phyloP scores from a whole-genome alignment of 2,329 filamentous ascomycete species.

The Ophiostoma sp. region DNA sequence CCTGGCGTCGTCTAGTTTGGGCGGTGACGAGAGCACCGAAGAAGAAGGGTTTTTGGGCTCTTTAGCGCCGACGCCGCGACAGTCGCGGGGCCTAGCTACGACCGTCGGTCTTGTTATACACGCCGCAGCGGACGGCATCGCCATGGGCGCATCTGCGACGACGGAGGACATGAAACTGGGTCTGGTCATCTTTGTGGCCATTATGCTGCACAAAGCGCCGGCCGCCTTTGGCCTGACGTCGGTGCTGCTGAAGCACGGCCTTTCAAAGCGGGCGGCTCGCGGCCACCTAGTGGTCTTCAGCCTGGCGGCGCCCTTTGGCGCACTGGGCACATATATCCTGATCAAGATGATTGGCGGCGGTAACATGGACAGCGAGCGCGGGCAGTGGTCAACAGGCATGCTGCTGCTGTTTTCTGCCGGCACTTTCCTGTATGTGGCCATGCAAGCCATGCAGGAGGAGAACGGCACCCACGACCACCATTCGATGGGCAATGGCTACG shows the following conservation, averaged over 20 bases:
- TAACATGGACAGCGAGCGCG: constrained; percentile 51
- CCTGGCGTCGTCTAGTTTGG: constrained; percentile 46
- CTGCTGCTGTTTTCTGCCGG: constrained; percentile 90
- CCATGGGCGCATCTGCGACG: constrained; percentile 83
- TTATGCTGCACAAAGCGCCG: constrained; percentile 96
- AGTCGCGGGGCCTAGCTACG: constrained; percentile 65
- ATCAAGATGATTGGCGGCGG: constrained; percentile 65
- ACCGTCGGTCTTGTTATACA: constrained; percentile 95
- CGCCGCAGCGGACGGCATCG: constrained; percentile 89
- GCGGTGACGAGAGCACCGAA: constrained; percentile 32
- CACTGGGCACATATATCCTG: constrained; percentile 74
- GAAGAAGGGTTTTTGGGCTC: constrained; percentile 56
- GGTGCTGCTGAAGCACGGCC: constrained; percentile 80
- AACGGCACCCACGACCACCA: constrained; percentile 48
- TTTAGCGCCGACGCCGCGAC: constrained; percentile 52
- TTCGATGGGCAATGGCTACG: constrained; percentile 47
- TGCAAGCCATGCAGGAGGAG: constrained; percentile 95
- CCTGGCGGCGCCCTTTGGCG: constrained; percentile 80
- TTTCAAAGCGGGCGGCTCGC: constrained; percentile 78
- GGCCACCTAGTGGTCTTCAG: constrained; percentile 88
- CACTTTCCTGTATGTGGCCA: constrained; percentile 96
- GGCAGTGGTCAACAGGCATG: constrained; percentile 87
- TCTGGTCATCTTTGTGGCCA: constrained; percentile 89
- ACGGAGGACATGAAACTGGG: constrained; percentile 68
- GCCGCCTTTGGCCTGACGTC: constrained; percentile 93